A percentile compares a stretch with the other conserved stretches of the same genome.
Conservation (phyloP, 495 filamentous ascomycete species). For the Penicillium maclennaniae region DNA sequence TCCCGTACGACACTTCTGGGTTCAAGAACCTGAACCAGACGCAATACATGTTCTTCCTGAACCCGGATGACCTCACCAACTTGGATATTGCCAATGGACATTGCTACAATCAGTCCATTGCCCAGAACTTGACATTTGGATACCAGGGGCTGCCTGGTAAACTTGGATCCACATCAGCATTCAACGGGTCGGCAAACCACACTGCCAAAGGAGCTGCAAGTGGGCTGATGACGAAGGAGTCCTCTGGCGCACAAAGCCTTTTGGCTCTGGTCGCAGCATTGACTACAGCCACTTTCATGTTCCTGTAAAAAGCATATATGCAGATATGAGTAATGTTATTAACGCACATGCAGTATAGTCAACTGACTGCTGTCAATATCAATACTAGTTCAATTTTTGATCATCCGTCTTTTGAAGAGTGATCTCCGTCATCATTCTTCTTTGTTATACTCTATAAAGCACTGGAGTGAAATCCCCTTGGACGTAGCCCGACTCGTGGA, state of each 20-base stretch:
- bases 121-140: slow-evolving; percentile 66
- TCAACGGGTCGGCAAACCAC: slow-evolving; percentile 6
- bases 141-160: slow-evolving; percentile 57
- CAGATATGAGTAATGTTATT: neutral
- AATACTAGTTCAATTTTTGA: too few relatives aligned
- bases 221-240: neutral
- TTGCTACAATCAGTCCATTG: slow-evolving; percentile 59
- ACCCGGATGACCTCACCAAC: slow-evolving; percentile 62
- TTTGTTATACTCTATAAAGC: too few relatives aligned
- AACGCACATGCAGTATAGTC: neutral
- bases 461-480: slow-evolving; percentile 97
- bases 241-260: slow-evolving; percentile 5
- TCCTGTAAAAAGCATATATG: slow-evolving; percentile 2
- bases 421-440: too few relatives aligned
- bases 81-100: slow-evolving; percentile 68
- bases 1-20: slow-evolving; percentile 71
- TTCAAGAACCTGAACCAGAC: slow-evolving; percentile 60
- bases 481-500: slow-evolving; percentile 95
- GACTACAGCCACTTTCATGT: slow-evolving; percentile 8
- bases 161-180: slow-evolving; percentile 1
- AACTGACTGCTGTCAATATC: too few relatives aligned
- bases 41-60: slow-evolving; percentile 74
- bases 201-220: slow-evolving; percentile 11
- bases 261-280: slow-evolving; percentile 13
- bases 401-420: too few relatives aligned